Evolutionary conservation across 352 stramenopile genomes (phyloP).

Genomic region (Phytophthora citrophthora): DNA sequence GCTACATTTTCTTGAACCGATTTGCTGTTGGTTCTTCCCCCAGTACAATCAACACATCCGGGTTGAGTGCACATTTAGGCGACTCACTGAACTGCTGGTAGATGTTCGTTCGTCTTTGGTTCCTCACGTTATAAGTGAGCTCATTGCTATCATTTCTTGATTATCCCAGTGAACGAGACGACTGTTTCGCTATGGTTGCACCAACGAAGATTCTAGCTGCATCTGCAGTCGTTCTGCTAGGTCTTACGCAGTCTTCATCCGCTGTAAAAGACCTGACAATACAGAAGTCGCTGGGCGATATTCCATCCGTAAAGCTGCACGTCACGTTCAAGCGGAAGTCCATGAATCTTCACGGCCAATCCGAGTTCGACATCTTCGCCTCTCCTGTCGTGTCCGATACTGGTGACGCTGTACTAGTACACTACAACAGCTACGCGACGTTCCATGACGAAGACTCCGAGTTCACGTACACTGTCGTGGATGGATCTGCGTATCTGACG

Average conservation of each 20-base stretch:
- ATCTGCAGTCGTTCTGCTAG: neutral
- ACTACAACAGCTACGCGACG: conserved; percentile 35
- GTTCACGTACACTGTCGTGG: conserved; percentile 34
- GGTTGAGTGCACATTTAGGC: neutral
- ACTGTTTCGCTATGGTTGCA: neutral
- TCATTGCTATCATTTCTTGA: neutral
- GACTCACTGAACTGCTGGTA: conserved; percentile 2
- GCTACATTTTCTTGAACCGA: no score
- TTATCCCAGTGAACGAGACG: neutral
- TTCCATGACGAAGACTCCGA: conserved; percentile 16
- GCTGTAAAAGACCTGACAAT: neutral
- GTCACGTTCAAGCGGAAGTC: conserved; percentile 38
- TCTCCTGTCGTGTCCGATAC: conserved; percentile 28
- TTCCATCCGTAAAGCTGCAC: conserved; percentile 34
- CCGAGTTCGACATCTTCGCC: conserved; percentile 41
- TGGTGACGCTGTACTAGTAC: conserved; percentile 9
- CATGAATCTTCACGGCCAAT: conserved; percentile 35
- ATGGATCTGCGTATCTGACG: conserved; percentile 27
- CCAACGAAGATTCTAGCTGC: neutral
- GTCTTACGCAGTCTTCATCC: neutral
- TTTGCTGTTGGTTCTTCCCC: no score
- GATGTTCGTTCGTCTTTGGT: neutral
- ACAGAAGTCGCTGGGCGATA: conserved; percentile 12
- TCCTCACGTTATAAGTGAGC: neutral
- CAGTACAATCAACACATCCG: neutral